Conservation (phyloP, 202 grass and related monocot genomes). For the Brachypodium distachyon region DNA sequence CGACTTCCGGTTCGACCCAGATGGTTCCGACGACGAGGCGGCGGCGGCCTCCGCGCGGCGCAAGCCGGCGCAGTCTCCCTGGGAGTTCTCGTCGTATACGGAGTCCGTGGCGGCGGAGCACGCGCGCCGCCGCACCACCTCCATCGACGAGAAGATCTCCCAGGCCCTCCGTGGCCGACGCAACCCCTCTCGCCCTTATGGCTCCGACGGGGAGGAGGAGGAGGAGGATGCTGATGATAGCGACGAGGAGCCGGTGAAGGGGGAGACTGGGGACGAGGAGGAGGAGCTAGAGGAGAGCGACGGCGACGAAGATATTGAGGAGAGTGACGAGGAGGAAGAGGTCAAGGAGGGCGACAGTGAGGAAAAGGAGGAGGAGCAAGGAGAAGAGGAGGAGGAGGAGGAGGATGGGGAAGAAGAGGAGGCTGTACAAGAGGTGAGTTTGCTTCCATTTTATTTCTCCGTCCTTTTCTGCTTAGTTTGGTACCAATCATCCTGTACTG, state of each 20-base stretch:
- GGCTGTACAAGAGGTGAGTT: constrained; percentile 34
- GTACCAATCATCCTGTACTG: neutral
- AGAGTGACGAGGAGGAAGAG: neutral
- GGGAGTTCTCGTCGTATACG: constrained; percentile 75
- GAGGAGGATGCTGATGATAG: neutral
- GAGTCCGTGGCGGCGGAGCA: constrained; percentile 69
- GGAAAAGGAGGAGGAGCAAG: constrained; percentile 1
- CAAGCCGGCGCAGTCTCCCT: constrained; percentile 48
- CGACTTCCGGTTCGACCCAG: constrained; percentile 51
- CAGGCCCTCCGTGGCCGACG: constrained; percentile 22
- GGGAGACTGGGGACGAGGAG: constrained; percentile 35
- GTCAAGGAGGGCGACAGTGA: neutral
- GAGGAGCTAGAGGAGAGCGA: constrained; percentile 27
- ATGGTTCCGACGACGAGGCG: constrained; percentile 50
- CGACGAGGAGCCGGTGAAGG: neutral
- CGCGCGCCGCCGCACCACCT: constrained; percentile 45
- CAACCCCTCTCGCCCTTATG: constrained; percentile 29
- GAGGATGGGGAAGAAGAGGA: constrained; percentile 10
- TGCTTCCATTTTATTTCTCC: neutral
- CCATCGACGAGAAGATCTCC: constrained; percentile 74
- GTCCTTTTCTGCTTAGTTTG: neutral
- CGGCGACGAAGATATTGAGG: neutral
- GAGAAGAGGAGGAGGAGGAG: constrained; percentile 1
- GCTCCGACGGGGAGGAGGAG: neutral
- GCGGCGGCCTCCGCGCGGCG: neutral